phyloP scores from a whole-genome alignment of 2,329 filamentous ascomycete species.

The Fusarium neocosmosporiellum region DNA sequence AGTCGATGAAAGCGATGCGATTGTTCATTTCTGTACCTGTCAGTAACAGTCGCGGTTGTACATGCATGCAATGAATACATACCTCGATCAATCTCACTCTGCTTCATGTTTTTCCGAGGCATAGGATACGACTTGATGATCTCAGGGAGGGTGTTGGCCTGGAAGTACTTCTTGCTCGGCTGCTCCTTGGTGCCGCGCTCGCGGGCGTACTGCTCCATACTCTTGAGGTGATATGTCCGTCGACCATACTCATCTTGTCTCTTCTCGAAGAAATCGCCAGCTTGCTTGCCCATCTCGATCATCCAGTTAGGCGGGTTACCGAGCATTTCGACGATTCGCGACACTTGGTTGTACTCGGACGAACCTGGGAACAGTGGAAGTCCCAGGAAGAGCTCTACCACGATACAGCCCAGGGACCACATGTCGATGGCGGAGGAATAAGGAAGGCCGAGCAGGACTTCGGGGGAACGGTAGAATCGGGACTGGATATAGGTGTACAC shows the following conservation, averaged over 20 bases:
- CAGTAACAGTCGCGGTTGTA: slow-evolving; percentile 9
- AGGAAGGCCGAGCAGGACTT: slow-evolving; percentile 92
- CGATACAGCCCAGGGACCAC: slow-evolving; percentile 99
- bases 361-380: slow-evolving; percentile 95
- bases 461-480: slow-evolving; percentile 95
- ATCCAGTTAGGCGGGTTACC: slow-evolving; percentile 98
- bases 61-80: slow-evolving; percentile 30
- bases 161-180: slow-evolving; percentile 99
- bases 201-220: slow-evolving; percentile 96
- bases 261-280: slow-evolving; percentile 97
- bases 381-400: slow-evolving; percentile 96
- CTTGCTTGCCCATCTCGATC: slow-evolving; percentile 98
- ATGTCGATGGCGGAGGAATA: slow-evolving; percentile 99
- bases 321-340: slow-evolving; percentile 97
- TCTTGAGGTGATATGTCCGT: slow-evolving; percentile 91
- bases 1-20: slow-evolving; percentile 96
- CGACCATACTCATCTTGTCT: slow-evolving; percentile 89
- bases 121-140: slow-evolving; percentile 99
- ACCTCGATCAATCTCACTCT: slow-evolving; percentile 96
- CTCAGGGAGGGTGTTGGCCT: slow-evolving; percentile 90
- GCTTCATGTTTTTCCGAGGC: slow-evolving; percentile 99
- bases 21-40: slow-evolving; percentile 90
- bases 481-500: slow-evolving; percentile 99
- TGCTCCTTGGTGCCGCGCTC: slow-evolving; percentile 98
- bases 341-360: slow-evolving; percentile 98